Conservation (phyloP, 2,329 filamentous ascomycete genomes). For the Lachnellula arida region DNA sequence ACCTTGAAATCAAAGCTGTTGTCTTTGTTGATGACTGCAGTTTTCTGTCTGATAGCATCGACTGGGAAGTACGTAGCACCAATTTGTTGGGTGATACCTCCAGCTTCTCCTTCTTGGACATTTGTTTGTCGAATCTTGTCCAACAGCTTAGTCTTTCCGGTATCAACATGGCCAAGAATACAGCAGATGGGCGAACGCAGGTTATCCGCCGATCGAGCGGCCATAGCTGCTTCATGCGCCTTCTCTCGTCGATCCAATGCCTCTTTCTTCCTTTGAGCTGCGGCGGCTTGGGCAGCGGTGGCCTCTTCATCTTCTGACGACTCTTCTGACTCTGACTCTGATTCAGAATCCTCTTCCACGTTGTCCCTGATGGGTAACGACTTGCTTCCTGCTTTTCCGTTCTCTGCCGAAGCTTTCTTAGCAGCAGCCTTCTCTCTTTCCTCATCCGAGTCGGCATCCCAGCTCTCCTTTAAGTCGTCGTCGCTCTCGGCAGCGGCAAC, state of each 20-base stretch:
- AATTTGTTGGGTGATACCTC: conserved; percentile 99
- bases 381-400: conserved; percentile 17
- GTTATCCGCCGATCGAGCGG: conserved; percentile 87
- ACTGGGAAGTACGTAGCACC: conserved; percentile 99
- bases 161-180: conserved; percentile 99
- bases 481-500: conserved; percentile 70
- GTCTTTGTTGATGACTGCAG: conserved; percentile 86
- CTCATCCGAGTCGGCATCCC: conserved; percentile 80
- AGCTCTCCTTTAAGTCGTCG: conserved; percentile 84
- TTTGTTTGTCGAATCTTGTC: conserved; percentile 99
- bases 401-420: conserved; percentile 24
- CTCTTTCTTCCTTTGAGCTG: conserved; percentile 77
- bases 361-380: conserved; percentile 21
- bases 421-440: conserved; percentile 45
- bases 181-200: conserved; percentile 97
- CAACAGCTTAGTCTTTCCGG: conserved; percentile 97
- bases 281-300: conserved; percentile 67
- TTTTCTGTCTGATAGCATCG: conserved; percentile 89
- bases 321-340: conserved; percentile 50
- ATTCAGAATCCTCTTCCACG: conserved; percentile 48
- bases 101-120: conserved; percentile 97
- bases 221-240: conserved; percentile 85
- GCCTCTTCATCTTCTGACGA: conserved; percentile 67
- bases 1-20: conserved; percentile 94
- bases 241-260: conserved; percentile 84